Percentiles rank a stretch among this genome's conserved stretches.
Evolutionary conservation across 139 green algal species (phyloP).

Genomic region (Chlorella sp.): DNA sequence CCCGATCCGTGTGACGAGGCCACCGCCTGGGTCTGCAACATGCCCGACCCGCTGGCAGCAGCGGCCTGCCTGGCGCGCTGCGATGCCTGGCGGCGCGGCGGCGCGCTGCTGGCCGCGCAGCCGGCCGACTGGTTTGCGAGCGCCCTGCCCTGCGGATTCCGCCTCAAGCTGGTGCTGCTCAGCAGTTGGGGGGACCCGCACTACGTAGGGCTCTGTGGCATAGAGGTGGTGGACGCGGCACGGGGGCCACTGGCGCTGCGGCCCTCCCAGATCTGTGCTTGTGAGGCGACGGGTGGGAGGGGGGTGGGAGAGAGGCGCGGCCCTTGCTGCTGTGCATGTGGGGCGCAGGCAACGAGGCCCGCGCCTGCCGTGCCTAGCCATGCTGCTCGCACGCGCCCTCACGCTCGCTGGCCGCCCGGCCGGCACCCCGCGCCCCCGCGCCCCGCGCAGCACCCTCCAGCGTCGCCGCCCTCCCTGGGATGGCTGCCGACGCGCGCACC

Average conservation of each 20-base stretch:
- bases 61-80: slow-evolving; percentile 8
- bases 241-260: background rate
- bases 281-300: background rate
- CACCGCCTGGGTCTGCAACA: slow-evolving; percentile 23
- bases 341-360: too few species aligned
- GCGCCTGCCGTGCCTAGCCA: too few species aligned
- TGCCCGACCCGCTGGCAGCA: slow-evolving; percentile 13
- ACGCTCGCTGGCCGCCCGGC: too few species aligned
- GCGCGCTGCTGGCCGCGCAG: slow-evolving; percentile 15
- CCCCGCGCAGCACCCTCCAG: slow-evolving; percentile 12
- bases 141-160: slow-evolving; percentile 44
- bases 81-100: background rate
- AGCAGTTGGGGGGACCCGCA: slow-evolving; percentile 45
- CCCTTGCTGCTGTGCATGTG: background rate
- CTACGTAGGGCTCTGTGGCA: slow-evolving; percentile 41
- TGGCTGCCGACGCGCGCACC: slow-evolving; percentile 31
- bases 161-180: slow-evolving; percentile 37
- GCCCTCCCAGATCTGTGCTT: slow-evolving; percentile 2
- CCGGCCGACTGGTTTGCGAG: slow-evolving; percentile 27
- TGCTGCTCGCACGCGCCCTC: too few species aligned
- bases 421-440: background rate
- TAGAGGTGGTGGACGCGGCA: slow-evolving; percentile 42
- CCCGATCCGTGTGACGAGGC: slow-evolving; percentile 8
- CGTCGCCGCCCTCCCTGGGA: slow-evolving; percentile 35
- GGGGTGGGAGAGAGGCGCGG: background rate